Evolutionary conservation across 2,329 filamentous ascomycete species (phyloP).

Genomic region (Celoporthe dispersa): DNA sequence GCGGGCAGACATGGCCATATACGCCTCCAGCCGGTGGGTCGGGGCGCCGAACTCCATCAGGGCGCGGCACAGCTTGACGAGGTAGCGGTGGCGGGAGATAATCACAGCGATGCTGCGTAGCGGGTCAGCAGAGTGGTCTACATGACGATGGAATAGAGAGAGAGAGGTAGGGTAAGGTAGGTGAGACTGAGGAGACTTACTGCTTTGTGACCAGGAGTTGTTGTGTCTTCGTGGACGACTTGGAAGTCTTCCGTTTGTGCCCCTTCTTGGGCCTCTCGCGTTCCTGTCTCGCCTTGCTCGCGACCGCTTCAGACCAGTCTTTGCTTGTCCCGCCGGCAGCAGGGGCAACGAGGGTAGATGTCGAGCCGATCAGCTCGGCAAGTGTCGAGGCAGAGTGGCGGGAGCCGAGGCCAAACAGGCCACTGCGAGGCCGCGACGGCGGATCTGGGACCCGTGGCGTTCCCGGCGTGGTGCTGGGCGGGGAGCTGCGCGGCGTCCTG

Average conservation of each 20-base stretch:
- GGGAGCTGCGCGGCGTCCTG: slow-evolving; percentile 46
- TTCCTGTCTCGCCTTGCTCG: slow-evolving; percentile 49
- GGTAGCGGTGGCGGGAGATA: slow-evolving; percentile 78
- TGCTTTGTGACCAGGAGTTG: slow-evolving; percentile 56
- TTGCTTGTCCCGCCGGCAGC: slow-evolving; percentile 43
- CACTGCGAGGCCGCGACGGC: slow-evolving; percentile 36
- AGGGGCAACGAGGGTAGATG: slow-evolving; percentile 55
- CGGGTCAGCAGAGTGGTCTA: neutral
- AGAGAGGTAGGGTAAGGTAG: neutral
- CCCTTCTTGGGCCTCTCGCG: slow-evolving; percentile 33
- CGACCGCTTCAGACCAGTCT: slow-evolving; percentile 46
- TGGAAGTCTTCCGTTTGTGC: slow-evolving; percentile 29
- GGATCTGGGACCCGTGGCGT: slow-evolving; percentile 39
- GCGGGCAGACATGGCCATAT: slow-evolving; percentile 87
- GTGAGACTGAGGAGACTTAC: slow-evolving; percentile 1
- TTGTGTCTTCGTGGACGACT: slow-evolving; percentile 35
- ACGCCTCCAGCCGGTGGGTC: slow-evolving; percentile 89
- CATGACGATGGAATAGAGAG: neutral
- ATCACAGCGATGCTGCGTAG: slow-evolving; percentile 61
- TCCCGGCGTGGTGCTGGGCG: slow-evolving; percentile 43
- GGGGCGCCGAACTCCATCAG: slow-evolving; percentile 91
- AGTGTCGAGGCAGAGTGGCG: slow-evolving; percentile 53
- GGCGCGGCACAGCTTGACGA: slow-evolving; percentile 81
- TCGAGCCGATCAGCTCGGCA: slow-evolving; percentile 58
- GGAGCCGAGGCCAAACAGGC: slow-evolving; percentile 47